phyloP scores from a whole-genome alignment of 2,329 filamentous ascomycete genomes.

The Curvularia hawaiiensis region DNA sequence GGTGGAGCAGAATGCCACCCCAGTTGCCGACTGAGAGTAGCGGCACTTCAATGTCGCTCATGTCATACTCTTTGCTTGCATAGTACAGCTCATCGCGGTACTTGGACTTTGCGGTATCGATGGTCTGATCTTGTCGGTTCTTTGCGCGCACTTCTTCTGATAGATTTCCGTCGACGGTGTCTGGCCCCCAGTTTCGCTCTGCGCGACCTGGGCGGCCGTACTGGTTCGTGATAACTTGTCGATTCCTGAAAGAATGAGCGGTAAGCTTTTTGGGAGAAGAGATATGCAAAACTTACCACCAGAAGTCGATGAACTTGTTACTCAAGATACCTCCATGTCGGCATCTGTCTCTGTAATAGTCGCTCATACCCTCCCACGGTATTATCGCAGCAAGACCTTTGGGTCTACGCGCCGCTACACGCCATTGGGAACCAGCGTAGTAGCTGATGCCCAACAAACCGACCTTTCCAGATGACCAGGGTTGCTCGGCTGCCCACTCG shows the following conservation, averaged over 20 bases:
- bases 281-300: constrained; percentile 54
- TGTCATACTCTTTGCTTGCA: constrained; percentile 66
- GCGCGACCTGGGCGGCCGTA: constrained; percentile 63
- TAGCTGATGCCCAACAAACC: constrained; percentile 59
- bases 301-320: constrained; percentile 55
- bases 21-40: constrained; percentile 71
- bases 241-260: constrained; percentile 54
- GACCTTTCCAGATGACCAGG: constrained; percentile 58
- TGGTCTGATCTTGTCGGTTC: constrained; percentile 52
- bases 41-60: constrained; percentile 70
- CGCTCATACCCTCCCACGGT: constrained; percentile 63
- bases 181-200: constrained; percentile 59
- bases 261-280: neutral
- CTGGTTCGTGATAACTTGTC: constrained; percentile 70
- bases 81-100: constrained; percentile 70
- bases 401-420: constrained; percentile 58
- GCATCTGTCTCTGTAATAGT: constrained; percentile 57
- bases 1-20: constrained; percentile 72
- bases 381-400: constrained; percentile 59
- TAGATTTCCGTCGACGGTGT: constrained; percentile 65
- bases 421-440: constrained; percentile 61
- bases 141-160: constrained; percentile 56
- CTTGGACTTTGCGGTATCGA: constrained; percentile 48
- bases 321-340: constrained; percentile 49
- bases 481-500: constrained; percentile 58